Conservation (phyloP, 2,329 filamentous ascomycete genomes). For the Ophiostoma montium region DNA sequence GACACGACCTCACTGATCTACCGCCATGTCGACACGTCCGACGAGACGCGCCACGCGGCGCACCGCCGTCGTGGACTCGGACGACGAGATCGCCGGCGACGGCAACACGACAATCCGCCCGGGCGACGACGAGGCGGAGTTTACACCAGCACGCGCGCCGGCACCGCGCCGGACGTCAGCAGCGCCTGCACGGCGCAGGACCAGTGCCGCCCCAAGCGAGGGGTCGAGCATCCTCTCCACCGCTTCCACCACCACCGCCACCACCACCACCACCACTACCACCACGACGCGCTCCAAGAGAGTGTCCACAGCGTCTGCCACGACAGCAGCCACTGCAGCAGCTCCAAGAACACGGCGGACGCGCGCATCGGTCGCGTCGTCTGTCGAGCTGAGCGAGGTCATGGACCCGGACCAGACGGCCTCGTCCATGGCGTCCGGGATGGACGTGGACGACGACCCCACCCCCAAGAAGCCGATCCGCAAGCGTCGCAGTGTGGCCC, state of each 20-base stretch:
- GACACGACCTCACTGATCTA: neutral
- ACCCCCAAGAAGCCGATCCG: constrained; percentile 29
- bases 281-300: neutral
- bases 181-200: constrained; percentile 20
- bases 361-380: constrained; percentile 16
- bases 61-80: constrained; percentile 63
- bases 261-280: neutral
- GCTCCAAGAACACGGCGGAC: constrained; percentile 31
- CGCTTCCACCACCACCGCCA: neutral
- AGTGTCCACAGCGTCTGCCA: constrained; percentile 14
- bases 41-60: constrained; percentile 44
- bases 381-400: constrained; percentile 36
- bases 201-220: constrained; percentile 25
- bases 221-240: constrained; percentile 12
- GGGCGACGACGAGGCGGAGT: constrained; percentile 57
- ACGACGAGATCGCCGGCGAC: constrained; percentile 53
- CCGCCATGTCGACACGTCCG: constrained; percentile 26
- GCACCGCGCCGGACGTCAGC: constrained; percentile 26
- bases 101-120: constrained; percentile 28
- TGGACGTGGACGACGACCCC: constrained; percentile 4
- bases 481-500: constrained; percentile 51
- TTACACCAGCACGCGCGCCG: constrained; percentile 55
- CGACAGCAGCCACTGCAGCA: too few relatives aligned
- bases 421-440: constrained; percentile 12
- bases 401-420: constrained; percentile 39